Base-by-base conservation (phyloP, 1,284 basidiomycete species). In the Mixia osmundae region DNA sequence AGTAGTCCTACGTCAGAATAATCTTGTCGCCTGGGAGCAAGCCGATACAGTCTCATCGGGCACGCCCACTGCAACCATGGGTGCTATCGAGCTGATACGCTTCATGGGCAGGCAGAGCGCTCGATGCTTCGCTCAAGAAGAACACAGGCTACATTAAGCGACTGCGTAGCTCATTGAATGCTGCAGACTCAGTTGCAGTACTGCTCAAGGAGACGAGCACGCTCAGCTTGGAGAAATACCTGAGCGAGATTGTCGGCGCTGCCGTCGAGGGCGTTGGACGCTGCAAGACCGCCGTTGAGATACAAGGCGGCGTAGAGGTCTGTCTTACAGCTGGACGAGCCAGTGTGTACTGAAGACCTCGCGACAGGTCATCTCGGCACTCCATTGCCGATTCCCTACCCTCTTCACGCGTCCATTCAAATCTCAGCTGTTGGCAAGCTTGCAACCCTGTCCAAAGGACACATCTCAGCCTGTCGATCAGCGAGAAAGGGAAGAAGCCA, bases 121-220 rank as follows among this genome's bases (percentile, higher is more conserved):
- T 85, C 24, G 85, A 94, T 55, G 82, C 85, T 3, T 91, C 85
- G 25, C 59, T 95, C 40, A 94, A 83, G 59, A 72, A 79, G 16
- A 83, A 95, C 55, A 91, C 82, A 1, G 78, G 80, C 1, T 67
- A 89, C 44, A 78, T 91, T 46, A 94, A 87, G 57, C 71, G 77
- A 25, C 73, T 89, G 50, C 68, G 72, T 25, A 76, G 72, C 52
- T 77, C 76, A 23, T 62, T 85, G 49, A 72, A 75, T 33, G 31
- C 45, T 5, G 52, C 63, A 21, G 79, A 82, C 44, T 72, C 77
- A 51, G 69, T 69, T 35, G 78, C 83, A 45, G 72, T 76, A 48
- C 69, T 91, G 41, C 60, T 87, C 50, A 89, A 87, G 57, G 91
- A 99, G 51, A 71, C 91, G 44, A 72, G 79, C 42, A 66, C 72